Evolutionary conservation across 1,284 basidiomycete genomes (phyloP), one percentile per base, ranked within the genome.

Genomic region (Rhodotorula sp.): DNA sequence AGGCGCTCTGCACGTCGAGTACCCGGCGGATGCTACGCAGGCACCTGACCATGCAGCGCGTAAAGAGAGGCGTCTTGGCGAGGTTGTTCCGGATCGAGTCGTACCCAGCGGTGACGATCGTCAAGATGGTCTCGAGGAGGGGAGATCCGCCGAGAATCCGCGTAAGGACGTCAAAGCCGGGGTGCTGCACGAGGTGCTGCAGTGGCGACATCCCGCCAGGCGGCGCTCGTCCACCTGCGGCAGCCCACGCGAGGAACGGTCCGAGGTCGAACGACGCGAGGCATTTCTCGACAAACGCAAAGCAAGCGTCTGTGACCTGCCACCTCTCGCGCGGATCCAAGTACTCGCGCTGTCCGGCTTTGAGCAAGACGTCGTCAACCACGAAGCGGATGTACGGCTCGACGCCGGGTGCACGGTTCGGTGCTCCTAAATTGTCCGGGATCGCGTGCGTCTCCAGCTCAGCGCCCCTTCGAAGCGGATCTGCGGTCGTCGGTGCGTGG

Each of bases 91-190:
- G 91, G 66, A 91, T 88, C 54, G 87, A 89, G 74, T 89, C 87
- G 53, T 91, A 82, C 0, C 90, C 91, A 49, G 90, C 88, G 3
- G 87, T 86, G 63, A 93, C 83, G 77, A 94, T 91, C 4, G 88
- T 86, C 67, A 95, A 82, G 48, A 95, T 83, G 67, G 85, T 88
- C 2, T 85, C 81, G 76, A 92, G 89, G 14, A 95, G 83, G 2
- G 87, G 83, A 0, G 88, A 86, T 60, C 87, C 86, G 26, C 88
- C 89, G 58, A 98, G 83, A 14, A 98, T 79, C 1, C 92, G 86
- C 60, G 89, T 87, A 81, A 95, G 86, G 64, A 98, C 83, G 63
- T 93, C 88, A 80, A 92, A 95, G 2, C 94, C 95, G 0, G 95
- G 93, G 79, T 97, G 93, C 3, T 89, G 76, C 45, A 89, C 78